A percentile compares a stretch with the other conserved stretches of the same genome.
phyloP scores from a whole-genome alignment of 2,329 filamentous ascomycete genomes.

The Aspergillus novofumigatus region DNA sequence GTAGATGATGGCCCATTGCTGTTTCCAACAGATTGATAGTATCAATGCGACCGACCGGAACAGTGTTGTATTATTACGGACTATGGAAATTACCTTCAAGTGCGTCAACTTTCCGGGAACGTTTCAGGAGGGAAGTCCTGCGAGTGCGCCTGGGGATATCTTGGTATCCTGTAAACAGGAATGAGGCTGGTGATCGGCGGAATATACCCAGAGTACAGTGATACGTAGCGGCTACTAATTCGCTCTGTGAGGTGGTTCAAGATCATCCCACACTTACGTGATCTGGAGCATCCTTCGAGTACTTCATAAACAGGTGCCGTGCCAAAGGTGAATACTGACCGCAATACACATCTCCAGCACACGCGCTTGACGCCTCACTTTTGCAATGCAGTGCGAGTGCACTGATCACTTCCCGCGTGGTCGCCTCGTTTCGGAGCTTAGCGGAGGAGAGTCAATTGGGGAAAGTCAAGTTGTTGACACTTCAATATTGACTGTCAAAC shows the following conservation, averaged over 20 bases:
- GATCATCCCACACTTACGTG: too few species aligned
- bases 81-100: not conserved
- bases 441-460: slow-evolving; percentile 5
- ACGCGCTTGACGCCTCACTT: slow-evolving; percentile 22
- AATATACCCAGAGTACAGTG: not conserved
- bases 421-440: slow-evolving; percentile 19
- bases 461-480: slow-evolving; percentile 3
- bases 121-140: not conserved
- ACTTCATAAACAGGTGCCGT: not conserved
- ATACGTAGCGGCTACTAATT: not conserved
- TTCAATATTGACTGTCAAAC: slow-evolving; percentile 1
- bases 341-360: not conserved
- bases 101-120: not conserved
- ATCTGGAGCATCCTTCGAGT: not conserved
- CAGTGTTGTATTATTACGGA: not conserved
- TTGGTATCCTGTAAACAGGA: not conserved
- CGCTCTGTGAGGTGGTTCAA: not conserved
- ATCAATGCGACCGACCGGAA: not conserved
- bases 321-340: not conserved
- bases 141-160: not conserved
- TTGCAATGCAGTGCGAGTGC: slow-evolving; percentile 8
- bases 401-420: slow-evolving; percentile 11
- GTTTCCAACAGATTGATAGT: not conserved
- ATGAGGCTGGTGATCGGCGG: not conserved
- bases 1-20: too few species aligned